Evolutionary conservation across 768 basidiomycete species (phyloP).

Genomic region (Suillus tomentosus): DNA sequence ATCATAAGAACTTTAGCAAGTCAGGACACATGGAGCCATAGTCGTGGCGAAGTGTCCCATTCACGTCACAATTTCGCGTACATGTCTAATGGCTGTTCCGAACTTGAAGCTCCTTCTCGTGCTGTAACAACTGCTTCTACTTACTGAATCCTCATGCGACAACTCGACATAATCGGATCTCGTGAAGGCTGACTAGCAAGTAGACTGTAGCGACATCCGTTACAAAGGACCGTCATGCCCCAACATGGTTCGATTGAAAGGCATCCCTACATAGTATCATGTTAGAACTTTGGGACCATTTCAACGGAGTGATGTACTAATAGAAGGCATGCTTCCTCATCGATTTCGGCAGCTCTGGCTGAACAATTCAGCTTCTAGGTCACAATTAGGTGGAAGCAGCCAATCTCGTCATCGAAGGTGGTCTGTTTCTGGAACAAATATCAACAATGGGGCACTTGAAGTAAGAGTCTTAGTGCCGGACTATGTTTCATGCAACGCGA

Average conservation of each 20-base stretch:
- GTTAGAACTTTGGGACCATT: neutral
- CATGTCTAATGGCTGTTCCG: no score
- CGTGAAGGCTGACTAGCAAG: neutral
- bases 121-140: no score
- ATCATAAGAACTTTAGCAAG: no score
- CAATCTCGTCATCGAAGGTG: neutral
- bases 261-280: neutral
- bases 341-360: neutral
- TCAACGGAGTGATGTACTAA: neutral
- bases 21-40: no score
- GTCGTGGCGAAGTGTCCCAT: no score
- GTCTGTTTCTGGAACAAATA: neutral
- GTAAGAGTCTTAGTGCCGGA: no score
- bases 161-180: neutral
- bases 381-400: neutral
- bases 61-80: no score
- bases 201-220: neutral
- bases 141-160: neutral
- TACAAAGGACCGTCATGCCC: neutral
- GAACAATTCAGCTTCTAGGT: neutral
- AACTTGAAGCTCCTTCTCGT: no score
- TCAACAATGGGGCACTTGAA: no score
- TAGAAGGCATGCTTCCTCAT: neutral
- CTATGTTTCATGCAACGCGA: no score
- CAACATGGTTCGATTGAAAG: neutral